Base-by-base conservation (phyloP, 345 rosid species). In the Cardamine chenopodiifolia region DNA sequence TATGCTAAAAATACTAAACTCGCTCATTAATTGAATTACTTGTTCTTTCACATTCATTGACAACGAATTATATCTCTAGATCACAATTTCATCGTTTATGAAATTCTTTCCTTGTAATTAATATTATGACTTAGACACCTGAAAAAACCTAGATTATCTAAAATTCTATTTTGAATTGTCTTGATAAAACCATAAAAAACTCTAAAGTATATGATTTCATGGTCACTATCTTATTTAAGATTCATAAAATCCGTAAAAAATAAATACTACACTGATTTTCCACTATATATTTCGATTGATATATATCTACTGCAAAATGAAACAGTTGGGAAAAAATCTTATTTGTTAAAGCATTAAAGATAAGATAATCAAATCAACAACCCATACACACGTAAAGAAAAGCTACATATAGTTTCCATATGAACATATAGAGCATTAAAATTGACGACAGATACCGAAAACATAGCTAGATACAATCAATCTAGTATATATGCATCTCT, bases 401-500 rank as follows among this genome's bases (percentile, higher is more conserved):
- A 22, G 8, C 20, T 17, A 32, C 22, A 56, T 37, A 47, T 25
- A 20, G 44, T 34, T 54, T 35, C 14, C 1, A 45, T 23, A 58
- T 47, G 72, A 74, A 66, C 61, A 74, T 35, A 74, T 23, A n/a
- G 7, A 68, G 44, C 40, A 62, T 68, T 26, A 8, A 39, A 20
- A 40, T 75, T 40, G 40, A 61, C 40, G 79, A 61, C 58, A n/a
- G 13, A 75, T 68, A 75, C 55, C 74, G 49, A 68, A 61, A 68
- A 52, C 39, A 17, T 52, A 61, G 45, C 55, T 68, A 68, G 54
- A 68, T 68, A 53, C 79, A 75, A 73, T 76, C 18, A 69, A 76
- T 76, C 70, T 61, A 62, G 79, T 60, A 69, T 62, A n/a, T 42
- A 44, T 32, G 13, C 49, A 44, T 62, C 63, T 61, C 13, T 56